Percentiles rank a stretch among this genome's conserved stretches.
These are phyloP conservation scores for Halophytophthora batemanensis DNA, from an alignment of 352 stramenopile species.

Conservation along the genomic window DNA sequence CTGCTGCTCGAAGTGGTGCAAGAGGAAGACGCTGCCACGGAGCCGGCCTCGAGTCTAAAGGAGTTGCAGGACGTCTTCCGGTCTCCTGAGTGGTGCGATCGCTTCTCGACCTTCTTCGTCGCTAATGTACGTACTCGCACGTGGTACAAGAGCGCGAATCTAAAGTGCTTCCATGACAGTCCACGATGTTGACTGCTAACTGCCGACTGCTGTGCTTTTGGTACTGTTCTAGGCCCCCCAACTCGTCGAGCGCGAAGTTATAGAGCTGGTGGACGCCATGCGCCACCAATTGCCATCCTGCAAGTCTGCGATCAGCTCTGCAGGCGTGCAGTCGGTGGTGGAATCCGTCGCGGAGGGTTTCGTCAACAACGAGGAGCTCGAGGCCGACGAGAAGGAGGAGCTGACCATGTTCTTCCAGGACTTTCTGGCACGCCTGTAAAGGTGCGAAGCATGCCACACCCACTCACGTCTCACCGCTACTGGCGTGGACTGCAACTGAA, in stretches of 20 bases:
- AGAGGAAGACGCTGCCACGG: conserved; percentile 8
- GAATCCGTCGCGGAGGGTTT: conserved; percentile 23
- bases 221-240: conserved; percentile 25
- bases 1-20: conserved; percentile 44
- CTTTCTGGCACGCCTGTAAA: conserved; percentile 26
- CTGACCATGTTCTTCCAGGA: conserved; percentile 38
- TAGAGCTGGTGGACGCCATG: conserved; percentile 64
- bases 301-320: conserved; percentile 31
- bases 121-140: conserved; percentile 41
- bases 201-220: conserved; percentile 1
- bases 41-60: conserved; percentile 25
- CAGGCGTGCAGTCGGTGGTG: conserved; percentile 39
- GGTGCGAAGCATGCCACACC: neutral
- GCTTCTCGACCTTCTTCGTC: conserved; percentile 48
- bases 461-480: too few relatives aligned
- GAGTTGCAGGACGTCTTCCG: conserved; percentile 48
- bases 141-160: neutral
- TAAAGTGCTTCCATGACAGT: neutral
- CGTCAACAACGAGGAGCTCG: conserved; percentile 32
- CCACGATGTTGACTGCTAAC: neutral
- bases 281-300: conserved; percentile 57
- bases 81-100: conserved; percentile 53
- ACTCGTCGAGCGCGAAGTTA: conserved; percentile 38
- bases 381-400: conserved; percentile 57
- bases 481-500: too few relatives aligned